Percentiles rank a stretch among this genome's conserved stretches.
phyloP scores from a whole-genome alignment of 1,284 basidiomycete genomes.

The Tremellales sp. region DNA sequence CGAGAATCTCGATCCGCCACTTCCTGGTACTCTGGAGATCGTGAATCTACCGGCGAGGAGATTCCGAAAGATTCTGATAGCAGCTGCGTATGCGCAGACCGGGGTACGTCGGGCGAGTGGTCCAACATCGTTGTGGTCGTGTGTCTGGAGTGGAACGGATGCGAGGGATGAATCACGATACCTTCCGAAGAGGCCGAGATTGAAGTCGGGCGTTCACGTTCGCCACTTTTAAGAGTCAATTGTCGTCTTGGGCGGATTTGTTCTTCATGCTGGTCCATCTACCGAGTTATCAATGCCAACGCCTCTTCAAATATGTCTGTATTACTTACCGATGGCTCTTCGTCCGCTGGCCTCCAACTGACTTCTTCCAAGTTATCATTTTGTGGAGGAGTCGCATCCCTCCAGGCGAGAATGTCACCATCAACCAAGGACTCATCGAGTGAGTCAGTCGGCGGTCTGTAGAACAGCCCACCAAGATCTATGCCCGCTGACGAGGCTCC shows the following conservation, averaged over 20 bases:
- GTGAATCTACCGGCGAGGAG: not conserved
- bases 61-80: not conserved
- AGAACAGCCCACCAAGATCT: not conserved
- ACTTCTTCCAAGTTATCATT: too few relatives aligned
- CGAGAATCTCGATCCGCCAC: not conserved
- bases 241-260: too few relatives aligned
- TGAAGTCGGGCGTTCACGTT: too few relatives aligned
- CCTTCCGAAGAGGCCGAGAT: not conserved
- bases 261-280: too few relatives aligned
- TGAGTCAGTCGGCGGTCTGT: not conserved
- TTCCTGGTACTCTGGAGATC: not conserved
- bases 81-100: not conserved
- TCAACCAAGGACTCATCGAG: too few relatives aligned
- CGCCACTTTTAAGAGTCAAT: too few relatives aligned
- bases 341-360: not conserved
- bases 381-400: not conserved
- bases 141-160: not conserved
- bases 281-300: too few relatives aligned
- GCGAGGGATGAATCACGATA: not conserved
- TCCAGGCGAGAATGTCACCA: slow-evolving; percentile 1
- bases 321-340: not conserved
- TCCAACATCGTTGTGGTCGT: not conserved
- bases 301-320: too few relatives aligned
- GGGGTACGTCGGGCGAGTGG: not conserved
- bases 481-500: too few relatives aligned